phyloP scores from a whole-genome alignment of 768 basidiomycete genomes.

The Phlebiopsis flavidoalba region DNA sequence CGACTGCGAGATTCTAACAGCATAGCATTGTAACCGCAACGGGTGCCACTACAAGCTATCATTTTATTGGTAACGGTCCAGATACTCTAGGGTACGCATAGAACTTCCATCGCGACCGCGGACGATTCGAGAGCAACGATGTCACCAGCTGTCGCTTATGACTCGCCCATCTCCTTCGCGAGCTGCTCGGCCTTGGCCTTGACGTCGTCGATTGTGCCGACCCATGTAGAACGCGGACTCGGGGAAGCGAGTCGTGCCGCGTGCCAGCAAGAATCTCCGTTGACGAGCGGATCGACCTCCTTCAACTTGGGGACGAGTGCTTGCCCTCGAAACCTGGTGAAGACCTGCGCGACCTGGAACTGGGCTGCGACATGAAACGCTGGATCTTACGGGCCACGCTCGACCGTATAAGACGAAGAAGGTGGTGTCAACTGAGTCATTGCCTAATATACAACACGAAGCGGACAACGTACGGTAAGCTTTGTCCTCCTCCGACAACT shows the following conservation, averaged over 20 bases:
- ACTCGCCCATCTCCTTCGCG: conserved; percentile 83
- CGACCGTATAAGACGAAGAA: conserved; percentile 62
- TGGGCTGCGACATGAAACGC: conserved; percentile 99
- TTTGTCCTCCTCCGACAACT: conserved; percentile 99
- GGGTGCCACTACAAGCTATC: background rate
- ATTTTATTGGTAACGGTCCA: conserved; percentile 4
- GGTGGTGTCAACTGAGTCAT: background rate
- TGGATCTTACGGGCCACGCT: conserved; percentile 98
- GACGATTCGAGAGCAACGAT: background rate
- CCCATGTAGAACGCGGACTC: conserved; percentile 99
- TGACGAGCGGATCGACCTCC: conserved; percentile 95
- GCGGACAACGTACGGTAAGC: conserved; percentile 79
- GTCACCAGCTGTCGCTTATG: conserved; percentile 5
- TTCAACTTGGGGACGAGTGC: conserved; percentile 93
- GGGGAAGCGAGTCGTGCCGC: conserved; percentile 85
- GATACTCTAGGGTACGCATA: background rate
- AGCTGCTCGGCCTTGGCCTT: conserved; percentile 97
- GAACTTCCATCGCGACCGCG: background rate
- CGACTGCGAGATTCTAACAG: background rate
- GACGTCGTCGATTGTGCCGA: conserved; percentile 95
- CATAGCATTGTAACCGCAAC: background rate
- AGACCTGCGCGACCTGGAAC: conserved; percentile 99
- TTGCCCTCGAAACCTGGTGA: conserved; percentile 99
- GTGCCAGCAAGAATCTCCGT: conserved; percentile 91
- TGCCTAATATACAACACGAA: too few species aligned